A percentile compares a stretch with the other conserved stretches of the same genome.
phyloP scores from a whole-genome alignment of 495 filamentous ascomycete genomes.

The Aspergillus indologenus region DNA sequence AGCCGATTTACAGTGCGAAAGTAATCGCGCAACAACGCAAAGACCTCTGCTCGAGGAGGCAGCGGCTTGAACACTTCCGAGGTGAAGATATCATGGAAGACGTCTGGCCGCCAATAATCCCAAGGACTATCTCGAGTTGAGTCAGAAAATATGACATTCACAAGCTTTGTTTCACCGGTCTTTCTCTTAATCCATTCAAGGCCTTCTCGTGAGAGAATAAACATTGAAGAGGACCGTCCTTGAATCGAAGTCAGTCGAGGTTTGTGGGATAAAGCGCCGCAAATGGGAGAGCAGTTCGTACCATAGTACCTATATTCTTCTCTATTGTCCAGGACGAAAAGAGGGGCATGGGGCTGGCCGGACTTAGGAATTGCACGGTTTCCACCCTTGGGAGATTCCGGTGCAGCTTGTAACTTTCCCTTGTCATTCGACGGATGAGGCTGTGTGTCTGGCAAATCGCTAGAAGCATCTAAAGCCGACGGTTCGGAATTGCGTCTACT shows the following conservation, averaged over 20 bases:
- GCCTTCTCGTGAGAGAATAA: constrained; percentile 90
- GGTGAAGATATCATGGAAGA: constrained; percentile 85
- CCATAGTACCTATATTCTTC: constrained; percentile 92
- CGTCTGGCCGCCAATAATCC: constrained; percentile 87
- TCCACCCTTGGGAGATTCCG: constrained; percentile 9
- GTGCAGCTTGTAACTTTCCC: background rate
- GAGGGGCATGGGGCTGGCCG: constrained; percentile 47
- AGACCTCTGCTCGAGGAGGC: constrained; percentile 73
- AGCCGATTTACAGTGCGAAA: constrained; percentile 97
- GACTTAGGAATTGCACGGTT: constrained; percentile 35
- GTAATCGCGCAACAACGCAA: constrained; percentile 80
- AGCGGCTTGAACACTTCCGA: constrained; percentile 74
- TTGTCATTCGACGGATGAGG: background rate
- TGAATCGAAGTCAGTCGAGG: constrained; percentile 14
- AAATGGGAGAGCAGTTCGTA: constrained; percentile 38
- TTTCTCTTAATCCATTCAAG: constrained; percentile 97
- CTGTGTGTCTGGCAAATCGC: constrained; percentile 3
- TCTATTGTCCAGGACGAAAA: constrained; percentile 63
- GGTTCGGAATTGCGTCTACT: constrained; percentile 4
- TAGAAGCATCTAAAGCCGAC: background rate
- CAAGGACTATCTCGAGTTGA: constrained; percentile 77
- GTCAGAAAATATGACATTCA: constrained; percentile 73
- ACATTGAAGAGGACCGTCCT: constrained; percentile 92
- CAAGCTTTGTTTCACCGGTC: constrained; percentile 84
- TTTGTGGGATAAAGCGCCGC: background rate